Percentiles rank a stretch among this genome's conserved stretches.
phyloP scores from a whole-genome alignment of 495 filamentous ascomycete species.

The Glonium stellatum region DNA sequence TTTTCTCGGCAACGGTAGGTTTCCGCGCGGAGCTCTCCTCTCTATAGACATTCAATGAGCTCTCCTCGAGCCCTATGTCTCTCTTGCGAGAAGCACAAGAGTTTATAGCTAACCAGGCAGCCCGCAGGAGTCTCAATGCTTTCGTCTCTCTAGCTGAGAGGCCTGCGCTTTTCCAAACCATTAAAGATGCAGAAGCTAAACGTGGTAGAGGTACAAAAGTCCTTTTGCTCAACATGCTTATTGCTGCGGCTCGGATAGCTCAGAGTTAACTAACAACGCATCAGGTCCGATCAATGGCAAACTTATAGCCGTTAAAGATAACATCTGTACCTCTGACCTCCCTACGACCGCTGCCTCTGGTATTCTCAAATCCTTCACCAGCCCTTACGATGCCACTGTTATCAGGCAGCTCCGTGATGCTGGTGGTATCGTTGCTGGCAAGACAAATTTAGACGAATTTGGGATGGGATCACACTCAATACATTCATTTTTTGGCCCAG shows the following conservation, averaged over 20 bases:
- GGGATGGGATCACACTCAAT: conserved; percentile 93
- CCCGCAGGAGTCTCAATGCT: conserved; percentile 28
- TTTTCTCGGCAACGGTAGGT: neutral
- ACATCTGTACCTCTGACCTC: conserved; percentile 65
- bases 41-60: conserved; percentile 2
- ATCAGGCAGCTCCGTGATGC: conserved; percentile 56
- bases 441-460: conserved; percentile 95
- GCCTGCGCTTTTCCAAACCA: conserved; percentile 10
- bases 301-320: conserved; percentile 80
- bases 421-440: conserved; percentile 63
- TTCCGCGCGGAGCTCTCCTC: neutral
- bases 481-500: conserved; percentile 64
- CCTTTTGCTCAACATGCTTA: neutral
- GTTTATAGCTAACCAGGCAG: conserved; percentile 26
- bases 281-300: conserved; percentile 39
- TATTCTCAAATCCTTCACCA: conserved; percentile 61
- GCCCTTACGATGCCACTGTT: conserved; percentile 81
- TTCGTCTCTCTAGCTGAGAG: conserved; percentile 28
- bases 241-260: neutral
- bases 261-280: neutral
- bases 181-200: conserved; percentile 20
- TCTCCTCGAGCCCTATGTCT: conserved; percentile 27
- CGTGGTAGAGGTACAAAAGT: neutral
- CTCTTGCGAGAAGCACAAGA: conserved; percentile 26
- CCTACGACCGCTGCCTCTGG: conserved; percentile 76